phyloP scores from a whole-genome alignment of 352 stramenopile genomes.

The Phytophthora megakarya region DNA sequence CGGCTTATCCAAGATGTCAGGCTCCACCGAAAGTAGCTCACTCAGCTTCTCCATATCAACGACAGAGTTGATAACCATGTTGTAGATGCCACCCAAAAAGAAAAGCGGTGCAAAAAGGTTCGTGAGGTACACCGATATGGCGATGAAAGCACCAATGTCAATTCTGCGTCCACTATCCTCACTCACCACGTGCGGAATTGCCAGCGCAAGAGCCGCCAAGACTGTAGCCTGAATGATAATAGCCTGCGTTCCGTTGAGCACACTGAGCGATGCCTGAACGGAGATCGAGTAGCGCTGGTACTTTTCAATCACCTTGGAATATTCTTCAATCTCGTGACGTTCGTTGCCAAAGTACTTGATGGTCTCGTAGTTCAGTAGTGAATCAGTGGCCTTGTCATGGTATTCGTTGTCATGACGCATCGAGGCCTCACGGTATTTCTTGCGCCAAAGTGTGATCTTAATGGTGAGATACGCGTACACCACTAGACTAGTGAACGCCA shows the following conservation, averaged over 20 bases:
- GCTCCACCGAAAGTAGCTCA: slow-evolving; percentile 95
- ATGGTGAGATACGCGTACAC: slow-evolving; percentile 96
- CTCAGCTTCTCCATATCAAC: slow-evolving; percentile 98
- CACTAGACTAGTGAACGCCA: slow-evolving; percentile 96
- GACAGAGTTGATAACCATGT: slow-evolving; percentile 92
- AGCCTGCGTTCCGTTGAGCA: slow-evolving; percentile 96
- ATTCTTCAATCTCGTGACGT: slow-evolving; percentile 91
- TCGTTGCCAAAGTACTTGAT: slow-evolving; percentile 98
- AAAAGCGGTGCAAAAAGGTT: slow-evolving; percentile 97
- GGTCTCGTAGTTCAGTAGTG: slow-evolving; percentile 98
- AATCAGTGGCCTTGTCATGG: slow-evolving; percentile 97
- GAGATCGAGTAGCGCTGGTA: slow-evolving; percentile 94
- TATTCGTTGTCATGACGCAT: slow-evolving; percentile 97
- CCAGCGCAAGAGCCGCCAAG: slow-evolving; percentile 63
- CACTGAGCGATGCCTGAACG: slow-evolving; percentile 93
- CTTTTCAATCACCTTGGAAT: slow-evolving; percentile 90
- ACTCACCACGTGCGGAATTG: slow-evolving; percentile 75
- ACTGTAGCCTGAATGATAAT: slow-evolving; percentile 80
- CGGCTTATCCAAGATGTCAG: slow-evolving; percentile 92
- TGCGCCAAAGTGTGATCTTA: slow-evolving; percentile 97
- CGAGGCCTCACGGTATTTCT: slow-evolving; percentile 96
- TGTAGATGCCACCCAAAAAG: slow-evolving; percentile 94
- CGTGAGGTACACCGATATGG: slow-evolving; percentile 95
- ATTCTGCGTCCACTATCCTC: slow-evolving; percentile 66
- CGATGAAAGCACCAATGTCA: slow-evolving; percentile 96